Evolutionary conservation across 2,329 filamentous ascomycete genomes (phyloP).

Genomic region (Fusarium longipes): DNA sequence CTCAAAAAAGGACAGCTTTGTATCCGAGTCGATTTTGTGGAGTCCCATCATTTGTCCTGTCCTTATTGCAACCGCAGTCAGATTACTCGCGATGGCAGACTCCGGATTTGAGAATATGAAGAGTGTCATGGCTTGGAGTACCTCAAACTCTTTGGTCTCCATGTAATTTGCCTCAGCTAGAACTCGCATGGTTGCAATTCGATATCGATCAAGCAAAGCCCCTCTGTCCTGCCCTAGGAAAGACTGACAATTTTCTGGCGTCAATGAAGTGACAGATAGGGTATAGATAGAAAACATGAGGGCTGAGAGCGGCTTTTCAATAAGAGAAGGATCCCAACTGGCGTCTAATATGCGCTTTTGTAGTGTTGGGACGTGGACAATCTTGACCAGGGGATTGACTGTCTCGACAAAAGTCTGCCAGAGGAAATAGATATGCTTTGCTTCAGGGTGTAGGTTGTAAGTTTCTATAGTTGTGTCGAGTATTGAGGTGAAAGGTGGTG

Average conservation of each 20-base stretch:
- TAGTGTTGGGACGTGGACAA: slow-evolving; percentile 49
- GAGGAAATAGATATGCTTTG: slow-evolving; percentile 45
- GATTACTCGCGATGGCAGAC: slow-evolving; percentile 42
- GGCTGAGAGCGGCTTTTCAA: slow-evolving; percentile 37
- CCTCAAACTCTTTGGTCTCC: slow-evolving; percentile 45
- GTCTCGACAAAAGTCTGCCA: slow-evolving; percentile 51
- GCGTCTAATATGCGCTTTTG: slow-evolving; percentile 49
- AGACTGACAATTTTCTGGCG: slow-evolving; percentile 26
- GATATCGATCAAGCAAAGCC: slow-evolving; percentile 38
- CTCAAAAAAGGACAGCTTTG: slow-evolving; percentile 39
- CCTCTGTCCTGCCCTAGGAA: slow-evolving; percentile 32
- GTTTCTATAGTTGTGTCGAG: neutral
- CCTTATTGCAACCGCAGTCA: slow-evolving; percentile 40
- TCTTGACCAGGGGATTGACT: slow-evolving; percentile 49
- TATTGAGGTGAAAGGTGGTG: slow-evolving; percentile 17
- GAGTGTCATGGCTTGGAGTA: slow-evolving; percentile 47
- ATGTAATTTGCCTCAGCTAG: slow-evolving; percentile 45
- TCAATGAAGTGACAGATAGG: slow-evolving; percentile 40
- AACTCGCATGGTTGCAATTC: slow-evolving; percentile 40
- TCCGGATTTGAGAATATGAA: slow-evolving; percentile 49
- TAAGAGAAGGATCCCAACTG: slow-evolving; percentile 38
- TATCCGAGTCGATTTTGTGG: slow-evolving; percentile 20
- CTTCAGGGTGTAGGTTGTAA: slow-evolving; percentile 46
- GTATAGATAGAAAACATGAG: slow-evolving; percentile 48
- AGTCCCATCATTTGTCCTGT: slow-evolving; percentile 46